A percentile compares a stretch with the other conserved stretches of the same genome.
Conservation (phyloP, 495 filamentous ascomycete species). For the Pyrenula massariospora region DNA sequence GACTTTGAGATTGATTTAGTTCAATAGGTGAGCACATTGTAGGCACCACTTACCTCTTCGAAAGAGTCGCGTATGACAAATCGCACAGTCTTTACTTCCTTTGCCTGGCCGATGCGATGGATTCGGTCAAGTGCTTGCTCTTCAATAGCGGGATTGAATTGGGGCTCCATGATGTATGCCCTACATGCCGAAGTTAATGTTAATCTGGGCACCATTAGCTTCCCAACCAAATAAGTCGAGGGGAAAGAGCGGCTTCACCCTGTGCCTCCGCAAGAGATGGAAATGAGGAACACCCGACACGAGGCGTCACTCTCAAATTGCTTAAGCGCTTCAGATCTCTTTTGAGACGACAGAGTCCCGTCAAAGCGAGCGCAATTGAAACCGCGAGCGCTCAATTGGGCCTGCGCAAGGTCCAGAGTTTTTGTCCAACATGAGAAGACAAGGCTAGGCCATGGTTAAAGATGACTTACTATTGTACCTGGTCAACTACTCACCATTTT, state of each 20-base stretch:
- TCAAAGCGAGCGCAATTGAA: conserved; percentile 2
- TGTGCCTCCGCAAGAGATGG: background rate
- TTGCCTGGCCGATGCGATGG: conserved; percentile 85
- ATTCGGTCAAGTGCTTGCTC: conserved; percentile 91
- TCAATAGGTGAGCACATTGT: too few species aligned
- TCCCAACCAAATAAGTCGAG: background rate
- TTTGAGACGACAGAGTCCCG: background rate
- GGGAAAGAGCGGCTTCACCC: background rate
- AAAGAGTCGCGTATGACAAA: conserved; percentile 86
- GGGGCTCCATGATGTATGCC: conserved; percentile 95
- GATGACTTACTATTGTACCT: background rate
- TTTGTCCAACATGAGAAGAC: conserved; percentile 38
- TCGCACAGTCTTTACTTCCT: conserved; percentile 65
- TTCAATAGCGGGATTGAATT: conserved; percentile 91
- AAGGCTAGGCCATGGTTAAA: conserved; percentile 11
- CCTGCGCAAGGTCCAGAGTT: conserved; percentile 21
- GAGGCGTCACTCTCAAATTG: background rate
- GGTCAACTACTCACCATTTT: background rate
- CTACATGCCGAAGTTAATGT: conserved; percentile 67
- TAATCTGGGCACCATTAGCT: conserved; percentile 14
- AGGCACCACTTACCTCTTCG: conserved; percentile 65
- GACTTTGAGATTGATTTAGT: too few species aligned
- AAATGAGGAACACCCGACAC: background rate
- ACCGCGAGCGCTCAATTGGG: conserved; percentile 2
- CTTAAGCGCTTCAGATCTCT: background rate